Evolutionary conservation across 2,329 filamentous ascomycete species (phyloP).

Genomic region (Cytospora piceae): DNA sequence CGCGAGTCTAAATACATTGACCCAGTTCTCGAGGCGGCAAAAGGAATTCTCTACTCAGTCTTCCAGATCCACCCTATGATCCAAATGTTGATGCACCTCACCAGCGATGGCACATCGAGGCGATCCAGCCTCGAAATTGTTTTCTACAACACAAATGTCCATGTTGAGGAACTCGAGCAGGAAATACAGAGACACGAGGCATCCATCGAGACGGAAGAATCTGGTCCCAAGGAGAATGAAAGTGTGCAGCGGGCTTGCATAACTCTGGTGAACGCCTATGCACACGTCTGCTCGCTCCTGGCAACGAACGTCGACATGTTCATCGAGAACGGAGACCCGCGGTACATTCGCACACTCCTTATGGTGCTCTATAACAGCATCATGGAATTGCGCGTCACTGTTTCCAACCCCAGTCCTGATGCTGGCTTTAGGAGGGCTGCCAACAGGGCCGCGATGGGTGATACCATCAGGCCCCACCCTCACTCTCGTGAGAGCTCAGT

Average conservation of each 20-base stretch:
- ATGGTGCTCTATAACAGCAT: conserved; percentile 69
- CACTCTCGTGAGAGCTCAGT: conserved; percentile 56
- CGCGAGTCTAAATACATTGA: conserved; percentile 65
- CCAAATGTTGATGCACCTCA: conserved; percentile 65
- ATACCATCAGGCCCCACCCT: conserved; percentile 51
- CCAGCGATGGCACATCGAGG: conserved; percentile 63
- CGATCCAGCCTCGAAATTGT: conserved; percentile 68
- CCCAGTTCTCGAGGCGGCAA: conserved; percentile 66
- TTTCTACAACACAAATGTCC: conserved; percentile 69
- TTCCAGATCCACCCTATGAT: conserved; percentile 72
- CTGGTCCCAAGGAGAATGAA: conserved; percentile 60
- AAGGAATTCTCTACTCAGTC: conserved; percentile 68
- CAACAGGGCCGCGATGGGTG: conserved; percentile 40
- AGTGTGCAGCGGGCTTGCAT: conserved; percentile 66
- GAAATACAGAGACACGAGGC: conserved; percentile 66
- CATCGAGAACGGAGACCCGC: conserved; percentile 66
- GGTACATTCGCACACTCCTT: conserved; percentile 68
- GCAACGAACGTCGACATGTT: conserved; percentile 66
- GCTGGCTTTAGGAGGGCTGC: conserved; percentile 37
- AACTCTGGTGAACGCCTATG: conserved; percentile 66
- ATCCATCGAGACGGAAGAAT: conserved; percentile 53
- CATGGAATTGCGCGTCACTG: conserved; percentile 65
- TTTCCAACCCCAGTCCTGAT: conserved; percentile 41
- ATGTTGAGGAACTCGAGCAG: conserved; percentile 67
- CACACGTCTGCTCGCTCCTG: conserved; percentile 65